Evolutionary conservation across 495 filamentous ascomycete species (phyloP).

Genomic region (Penicillium herquei): DNA sequence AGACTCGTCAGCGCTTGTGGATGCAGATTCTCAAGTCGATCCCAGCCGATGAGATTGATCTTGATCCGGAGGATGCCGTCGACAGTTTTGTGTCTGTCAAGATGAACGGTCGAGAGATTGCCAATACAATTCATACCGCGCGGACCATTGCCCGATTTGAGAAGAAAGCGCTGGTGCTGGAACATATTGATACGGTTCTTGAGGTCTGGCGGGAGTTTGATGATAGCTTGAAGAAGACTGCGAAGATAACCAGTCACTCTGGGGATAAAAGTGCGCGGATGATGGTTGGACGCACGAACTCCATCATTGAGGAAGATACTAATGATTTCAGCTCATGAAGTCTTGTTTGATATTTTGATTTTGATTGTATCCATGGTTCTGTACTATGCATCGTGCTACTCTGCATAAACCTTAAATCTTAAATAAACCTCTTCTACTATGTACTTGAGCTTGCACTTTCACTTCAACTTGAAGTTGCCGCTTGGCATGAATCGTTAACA

Average conservation of each 20-base stretch:
- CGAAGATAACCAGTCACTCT: background rate
- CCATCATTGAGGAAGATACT: too few relatives aligned
- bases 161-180: background rate
- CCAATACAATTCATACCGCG: background rate
- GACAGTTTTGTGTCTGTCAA: background rate
- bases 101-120: background rate
- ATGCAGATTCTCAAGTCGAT: background rate
- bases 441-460: too few relatives aligned
- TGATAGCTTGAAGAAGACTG: background rate
- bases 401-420: too few relatives aligned
- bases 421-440: too few relatives aligned
- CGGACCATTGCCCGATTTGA: background rate
- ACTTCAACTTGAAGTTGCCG: too few relatives aligned
- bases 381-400: too few relatives aligned
- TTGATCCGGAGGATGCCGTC: background rate
- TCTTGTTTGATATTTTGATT: too few relatives aligned
- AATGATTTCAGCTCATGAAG: too few relatives aligned
- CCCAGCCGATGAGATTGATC: background rate
- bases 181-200: background rate
- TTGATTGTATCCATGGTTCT: too few relatives aligned
- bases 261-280: background rate
- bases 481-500: too few relatives aligned
- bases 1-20: constrained; percentile 5
- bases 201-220: background rate
- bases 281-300: background rate